phyloP scores from a whole-genome alignment of 345 rosid species.

The Salix viminalis region DNA sequence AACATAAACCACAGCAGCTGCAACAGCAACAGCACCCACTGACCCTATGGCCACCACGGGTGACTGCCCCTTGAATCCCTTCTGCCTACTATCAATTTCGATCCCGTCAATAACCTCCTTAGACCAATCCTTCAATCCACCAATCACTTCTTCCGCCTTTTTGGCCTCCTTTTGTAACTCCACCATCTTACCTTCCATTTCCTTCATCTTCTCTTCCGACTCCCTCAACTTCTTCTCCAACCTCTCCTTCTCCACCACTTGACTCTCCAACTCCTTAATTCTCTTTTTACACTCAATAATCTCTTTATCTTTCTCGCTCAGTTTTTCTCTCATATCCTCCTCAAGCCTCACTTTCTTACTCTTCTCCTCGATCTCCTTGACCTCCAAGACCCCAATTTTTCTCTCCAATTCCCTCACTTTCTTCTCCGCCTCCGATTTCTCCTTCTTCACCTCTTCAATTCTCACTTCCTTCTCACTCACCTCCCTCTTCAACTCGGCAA shows the following conservation, averaged over 20 bases:
- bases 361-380: slow-evolving; percentile 57
- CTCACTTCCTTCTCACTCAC: slow-evolving; percentile 33
- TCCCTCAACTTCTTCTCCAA: slow-evolving; percentile 31
- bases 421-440: slow-evolving; percentile 50
- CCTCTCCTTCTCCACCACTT: slow-evolving; percentile 23
- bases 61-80: slow-evolving; percentile 30
- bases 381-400: slow-evolving; percentile 52
- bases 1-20: slow-evolving; percentile 45
- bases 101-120: slow-evolving; percentile 34
- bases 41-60: slow-evolving; percentile 52
- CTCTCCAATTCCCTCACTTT: slow-evolving; percentile 68
- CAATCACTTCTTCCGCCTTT: slow-evolving; percentile 34
- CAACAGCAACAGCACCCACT: slow-evolving; percentile 41
- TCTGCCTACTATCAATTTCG: slow-evolving; percentile 11
- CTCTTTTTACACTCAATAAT: slow-evolving; percentile 36
- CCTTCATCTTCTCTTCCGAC: slow-evolving; percentile 35
- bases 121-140: slow-evolving; percentile 39
- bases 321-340: slow-evolving; percentile 52
- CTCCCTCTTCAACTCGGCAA: slow-evolving; percentile 11
- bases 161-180: slow-evolving; percentile 41
- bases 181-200: slow-evolving; percentile 28
- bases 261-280: slow-evolving; percentile 38
- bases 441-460: slow-evolving; percentile 46
- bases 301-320: slow-evolving; percentile 50
- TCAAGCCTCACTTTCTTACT: slow-evolving; percentile 57